These are phyloP conservation scores for Gaertneriomyces semiglobifer DNA, from an alignment of 192 early-diverging fungal species.

Conservation along the genomic window DNA sequence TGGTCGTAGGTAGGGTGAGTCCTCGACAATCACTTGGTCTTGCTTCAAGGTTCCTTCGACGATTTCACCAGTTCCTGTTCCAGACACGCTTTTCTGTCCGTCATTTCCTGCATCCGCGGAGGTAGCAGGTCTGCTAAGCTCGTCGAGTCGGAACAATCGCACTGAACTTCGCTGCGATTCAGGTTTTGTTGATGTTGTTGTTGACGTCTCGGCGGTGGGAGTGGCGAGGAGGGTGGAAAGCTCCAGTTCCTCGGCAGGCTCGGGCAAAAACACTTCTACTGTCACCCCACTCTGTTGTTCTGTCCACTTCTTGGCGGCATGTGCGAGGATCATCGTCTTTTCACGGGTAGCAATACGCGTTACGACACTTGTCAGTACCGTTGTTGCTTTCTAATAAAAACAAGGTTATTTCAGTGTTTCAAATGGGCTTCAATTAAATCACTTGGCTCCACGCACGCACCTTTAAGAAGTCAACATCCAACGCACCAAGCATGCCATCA, in stretches of 20 bases:
- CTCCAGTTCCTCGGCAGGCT: background rate
- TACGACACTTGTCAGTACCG: conserved; percentile 18
- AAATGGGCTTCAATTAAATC: background rate
- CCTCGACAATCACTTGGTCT: background rate
- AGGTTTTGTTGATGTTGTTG: background rate
- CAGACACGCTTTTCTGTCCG: too few species aligned
- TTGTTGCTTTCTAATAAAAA: conserved; percentile 3
- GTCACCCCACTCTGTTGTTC: conserved; percentile 18
- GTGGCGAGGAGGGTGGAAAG: too few species aligned
- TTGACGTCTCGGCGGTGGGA: too few species aligned
- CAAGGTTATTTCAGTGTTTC: background rate
- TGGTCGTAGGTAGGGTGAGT: conserved; percentile 19
- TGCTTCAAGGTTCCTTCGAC: too few species aligned
- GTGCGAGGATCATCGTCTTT: conserved; percentile 27
- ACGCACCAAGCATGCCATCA: background rate
- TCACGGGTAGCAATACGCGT: conserved; percentile 28
- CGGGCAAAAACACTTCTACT: conserved; percentile 27
- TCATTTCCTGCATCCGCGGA: background rate
- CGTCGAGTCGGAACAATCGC: conserved; percentile 13
- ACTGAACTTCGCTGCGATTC: background rate
- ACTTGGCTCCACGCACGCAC: background rate
- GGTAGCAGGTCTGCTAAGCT: background rate
- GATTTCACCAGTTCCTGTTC: too few species aligned
- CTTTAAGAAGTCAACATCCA: background rate
- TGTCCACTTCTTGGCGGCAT: conserved; percentile 23